Evolutionary conservation across 2,329 filamentous ascomycete genomes (phyloP).

Genomic region (Phaeosphaeria sp.): DNA sequence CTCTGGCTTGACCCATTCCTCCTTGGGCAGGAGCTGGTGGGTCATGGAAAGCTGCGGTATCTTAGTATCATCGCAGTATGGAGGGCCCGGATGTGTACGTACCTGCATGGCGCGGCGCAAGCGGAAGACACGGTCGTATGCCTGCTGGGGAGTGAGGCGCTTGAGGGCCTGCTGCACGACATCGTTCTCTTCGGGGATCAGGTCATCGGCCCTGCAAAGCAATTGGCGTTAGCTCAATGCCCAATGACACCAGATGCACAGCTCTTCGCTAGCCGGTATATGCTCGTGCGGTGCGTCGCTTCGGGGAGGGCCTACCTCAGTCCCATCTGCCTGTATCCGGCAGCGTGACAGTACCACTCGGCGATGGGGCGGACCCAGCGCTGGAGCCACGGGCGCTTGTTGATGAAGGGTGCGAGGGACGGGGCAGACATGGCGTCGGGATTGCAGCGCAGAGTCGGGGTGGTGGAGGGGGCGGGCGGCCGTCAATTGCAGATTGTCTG

Average conservation of each 20-base stretch:
- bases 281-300: neutral
- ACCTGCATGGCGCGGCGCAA: slow-evolving; percentile 94
- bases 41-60: slow-evolving; percentile 66
- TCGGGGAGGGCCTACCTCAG: slow-evolving; percentile 69
- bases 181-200: slow-evolving; percentile 92
- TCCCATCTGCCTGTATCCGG: slow-evolving; percentile 92
- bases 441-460: slow-evolving; percentile 22
- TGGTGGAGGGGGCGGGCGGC: slow-evolving; percentile 30
- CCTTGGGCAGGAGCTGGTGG: slow-evolving; percentile 68
- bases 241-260: slow-evolving; percentile 10
- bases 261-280: neutral
- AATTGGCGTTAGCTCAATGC: slow-evolving; percentile 39
- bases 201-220: slow-evolving; percentile 80
- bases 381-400: slow-evolving; percentile 85
- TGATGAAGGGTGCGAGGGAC: slow-evolving; percentile 76
- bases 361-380: slow-evolving; percentile 80
- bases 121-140: slow-evolving; percentile 97
- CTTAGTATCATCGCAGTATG: slow-evolving; percentile 17
- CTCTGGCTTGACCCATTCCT: slow-evolving; percentile 71
- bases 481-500: slow-evolving; percentile 33
- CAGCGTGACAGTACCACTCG: slow-evolving; percentile 86
- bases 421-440: slow-evolving; percentile 69
- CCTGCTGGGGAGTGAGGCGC: slow-evolving; percentile 86
- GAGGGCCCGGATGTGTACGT: slow-evolving; percentile 28
- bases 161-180: slow-evolving; percentile 84